A percentile compares a stretch with the other conserved stretches of the same genome.
These are phyloP conservation scores for Microsporum audouinii DNA, from an alignment of 2,329 filamentous ascomycete genomes.

Conservation along the genomic window DNA sequence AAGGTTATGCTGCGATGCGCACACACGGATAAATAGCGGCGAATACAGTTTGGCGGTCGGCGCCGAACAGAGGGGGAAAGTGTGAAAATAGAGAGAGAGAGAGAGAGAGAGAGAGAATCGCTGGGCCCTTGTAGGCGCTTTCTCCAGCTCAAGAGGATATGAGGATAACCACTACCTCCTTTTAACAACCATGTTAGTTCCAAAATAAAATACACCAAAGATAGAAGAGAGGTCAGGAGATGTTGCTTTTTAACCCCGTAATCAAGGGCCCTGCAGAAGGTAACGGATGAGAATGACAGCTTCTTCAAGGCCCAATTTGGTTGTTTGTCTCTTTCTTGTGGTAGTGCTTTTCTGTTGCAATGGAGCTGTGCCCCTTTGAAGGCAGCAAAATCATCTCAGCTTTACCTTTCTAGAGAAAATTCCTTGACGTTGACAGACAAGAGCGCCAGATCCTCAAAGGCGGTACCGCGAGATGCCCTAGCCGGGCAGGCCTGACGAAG, in stretches of 20 bases:
- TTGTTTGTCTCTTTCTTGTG: constrained; percentile 8
- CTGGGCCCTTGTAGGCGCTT: background rate
- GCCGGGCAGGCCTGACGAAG: background rate
- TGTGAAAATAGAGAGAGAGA: background rate
- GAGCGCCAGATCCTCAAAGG: background rate
- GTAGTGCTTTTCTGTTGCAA: background rate
- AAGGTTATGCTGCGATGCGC: constrained; percentile 39
- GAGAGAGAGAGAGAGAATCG: background rate
- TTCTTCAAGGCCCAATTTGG: constrained; percentile 11
- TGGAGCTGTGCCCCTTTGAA: constrained; percentile 11
- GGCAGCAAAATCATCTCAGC: constrained; percentile 20
- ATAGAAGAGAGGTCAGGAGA: background rate
- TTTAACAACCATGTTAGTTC: constrained; percentile 25
- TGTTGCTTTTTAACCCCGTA: constrained; percentile 4
- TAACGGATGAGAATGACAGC: constrained; percentile 12
- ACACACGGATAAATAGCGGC: constrained; percentile 54
- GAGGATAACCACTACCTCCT: constrained; percentile 19
- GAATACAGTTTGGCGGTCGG: constrained; percentile 56
- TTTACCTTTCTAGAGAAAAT: constrained; percentile 27
- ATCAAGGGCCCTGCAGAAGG: constrained; percentile 7
- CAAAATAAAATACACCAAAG: constrained; percentile 5
- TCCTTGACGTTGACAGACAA: background rate
- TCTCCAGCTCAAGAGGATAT: background rate
- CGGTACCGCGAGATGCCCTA: background rate
- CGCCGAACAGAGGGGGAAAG: background rate